Evolutionary conservation across 148 eudicot genomes (phyloP), one percentile per base, ranked within the genome.

Genomic region (Cornus kousa): DNA sequence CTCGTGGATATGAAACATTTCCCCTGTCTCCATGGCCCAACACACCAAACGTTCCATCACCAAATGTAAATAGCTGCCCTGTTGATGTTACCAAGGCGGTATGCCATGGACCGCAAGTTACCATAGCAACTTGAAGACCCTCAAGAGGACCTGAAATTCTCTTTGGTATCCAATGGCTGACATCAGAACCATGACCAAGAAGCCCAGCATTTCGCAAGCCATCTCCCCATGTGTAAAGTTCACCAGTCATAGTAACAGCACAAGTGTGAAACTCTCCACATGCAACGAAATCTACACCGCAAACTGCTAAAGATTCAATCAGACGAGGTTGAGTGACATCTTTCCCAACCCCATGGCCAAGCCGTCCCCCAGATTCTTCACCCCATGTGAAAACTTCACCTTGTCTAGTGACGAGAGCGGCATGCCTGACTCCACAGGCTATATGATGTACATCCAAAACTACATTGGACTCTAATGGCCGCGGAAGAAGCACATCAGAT

Each of bases 381-480:
- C 99, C 99, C 99, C 99, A 95, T 9, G 94, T 93, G 81, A 95
- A 95, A 77, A 90, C 86, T 77, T 95, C 99, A 14, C 99, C 99
- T 83, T 91, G 97, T 82, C 95, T 86, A 9, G 97, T 93, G 80
- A 95, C 97, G 31, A 95, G 85, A 76, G 97, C 91, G 32, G 97
- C 95, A 84, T 95, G 94, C 80, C 85, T 82, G 62, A 93, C 94
- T 67, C 99, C 99, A 87, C 99, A 95, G 55, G 97, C 93, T 37
- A 95, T 88, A 78, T 86, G 85, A 78, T 91, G 90, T 32, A 95
- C 99, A 80, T 95, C 99, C 75, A 93, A 75, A 82, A 91, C 97
- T 17, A 95, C 88, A 78, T 90, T 93, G 67, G 90, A 91, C 82
- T 95, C 99, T 64, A 95, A 74, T 12, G 93, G 97, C 82, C 86